A percentile compares a stretch with the other conserved stretches of the same genome.
These are phyloP conservation scores for Albophoma yamanashiensis DNA, from an alignment of 2,329 filamentous ascomycete species.

Conservation along the genomic window DNA sequence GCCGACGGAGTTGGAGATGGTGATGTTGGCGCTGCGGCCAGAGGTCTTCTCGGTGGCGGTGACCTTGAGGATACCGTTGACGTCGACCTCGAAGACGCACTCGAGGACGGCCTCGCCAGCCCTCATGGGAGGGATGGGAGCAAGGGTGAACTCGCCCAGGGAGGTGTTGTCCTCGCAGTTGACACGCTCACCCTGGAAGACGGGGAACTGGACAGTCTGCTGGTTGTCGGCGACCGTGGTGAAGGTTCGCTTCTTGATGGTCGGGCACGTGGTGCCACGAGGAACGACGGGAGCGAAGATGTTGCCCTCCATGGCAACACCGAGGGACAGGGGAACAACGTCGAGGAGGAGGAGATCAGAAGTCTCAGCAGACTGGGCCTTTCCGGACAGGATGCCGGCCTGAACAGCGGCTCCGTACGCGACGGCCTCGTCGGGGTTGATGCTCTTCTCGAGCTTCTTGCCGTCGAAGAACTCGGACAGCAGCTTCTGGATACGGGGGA, in stretches of 20 bases:
- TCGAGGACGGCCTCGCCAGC: constrained; percentile 95
- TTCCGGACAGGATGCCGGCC: constrained; percentile 96
- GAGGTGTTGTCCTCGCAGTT: constrained; percentile 99
- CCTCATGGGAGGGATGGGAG: constrained; percentile 77
- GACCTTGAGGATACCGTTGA: constrained; percentile 99
- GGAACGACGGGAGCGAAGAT: constrained; percentile 88
- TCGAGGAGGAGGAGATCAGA: constrained; percentile 91
- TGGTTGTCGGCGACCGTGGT: constrained; percentile 74
- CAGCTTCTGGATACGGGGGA: constrained; percentile 97
- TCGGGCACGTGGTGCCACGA: constrained; percentile 61
- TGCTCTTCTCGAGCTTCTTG: constrained; percentile 99
- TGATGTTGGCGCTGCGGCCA: constrained; percentile 97
- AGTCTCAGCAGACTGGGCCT: constrained; percentile 92
- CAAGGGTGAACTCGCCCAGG: constrained; percentile 91
- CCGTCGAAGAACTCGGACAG: constrained; percentile 98
- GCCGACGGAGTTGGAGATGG: constrained; percentile 98
- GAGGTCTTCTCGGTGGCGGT: constrained; percentile 99
- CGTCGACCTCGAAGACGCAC: constrained; percentile 97
- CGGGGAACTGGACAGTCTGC: constrained; percentile 65
- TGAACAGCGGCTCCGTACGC: constrained; percentile 98
- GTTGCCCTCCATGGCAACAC: constrained; percentile 99
- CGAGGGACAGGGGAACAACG: constrained; percentile 90
- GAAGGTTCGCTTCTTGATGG: constrained; percentile 78
- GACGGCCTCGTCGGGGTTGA: constrained; percentile 99
- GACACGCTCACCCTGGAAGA: constrained; percentile 92